These are phyloP conservation scores for Mrakia blollopis DNA, from an alignment of 768 basidiomycete species.

Conservation along the genomic window DNA sequence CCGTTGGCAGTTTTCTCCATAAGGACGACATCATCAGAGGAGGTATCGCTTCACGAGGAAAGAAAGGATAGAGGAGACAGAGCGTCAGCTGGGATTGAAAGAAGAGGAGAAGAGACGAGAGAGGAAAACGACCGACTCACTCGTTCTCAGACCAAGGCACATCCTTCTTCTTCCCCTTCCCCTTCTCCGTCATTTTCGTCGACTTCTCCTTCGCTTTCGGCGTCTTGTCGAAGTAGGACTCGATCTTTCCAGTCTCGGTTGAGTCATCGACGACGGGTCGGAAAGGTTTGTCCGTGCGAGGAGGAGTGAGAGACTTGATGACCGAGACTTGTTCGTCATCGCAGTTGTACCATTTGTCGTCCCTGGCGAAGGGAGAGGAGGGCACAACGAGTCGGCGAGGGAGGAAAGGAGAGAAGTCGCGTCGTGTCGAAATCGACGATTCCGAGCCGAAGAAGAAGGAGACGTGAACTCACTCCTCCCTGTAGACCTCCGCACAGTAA, in stretches of 20 bases:
- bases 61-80: neutral
- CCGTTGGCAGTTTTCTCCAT: neutral
- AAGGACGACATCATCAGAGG: neutral
- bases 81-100: neutral
- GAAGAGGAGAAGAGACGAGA: neutral
- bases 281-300: conserved; percentile 35
- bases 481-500: conserved; percentile 79
- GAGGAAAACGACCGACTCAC: neutral
- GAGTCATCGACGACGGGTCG: conserved; percentile 33
- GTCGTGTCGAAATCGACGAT: neutral
- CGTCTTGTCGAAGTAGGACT: conserved; percentile 46
- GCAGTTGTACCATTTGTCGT: conserved; percentile 78
- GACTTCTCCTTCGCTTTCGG: conserved; percentile 43
- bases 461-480: conserved; percentile 43
- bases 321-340: conserved; percentile 80
- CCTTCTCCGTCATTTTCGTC: neutral
- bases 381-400: neutral
- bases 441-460: neutral
- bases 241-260: conserved; percentile 36
- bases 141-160: neutral
- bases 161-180: neutral
- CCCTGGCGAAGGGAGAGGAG: conserved; percentile 46
- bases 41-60: neutral
- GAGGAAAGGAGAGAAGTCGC: neutral
- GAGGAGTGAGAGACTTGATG: conserved; percentile 45